These are phyloP conservation scores for Rhizophagus prolifer DNA, from an alignment of 192 early-diverging fungal genomes.

Conservation along the genomic window DNA sequence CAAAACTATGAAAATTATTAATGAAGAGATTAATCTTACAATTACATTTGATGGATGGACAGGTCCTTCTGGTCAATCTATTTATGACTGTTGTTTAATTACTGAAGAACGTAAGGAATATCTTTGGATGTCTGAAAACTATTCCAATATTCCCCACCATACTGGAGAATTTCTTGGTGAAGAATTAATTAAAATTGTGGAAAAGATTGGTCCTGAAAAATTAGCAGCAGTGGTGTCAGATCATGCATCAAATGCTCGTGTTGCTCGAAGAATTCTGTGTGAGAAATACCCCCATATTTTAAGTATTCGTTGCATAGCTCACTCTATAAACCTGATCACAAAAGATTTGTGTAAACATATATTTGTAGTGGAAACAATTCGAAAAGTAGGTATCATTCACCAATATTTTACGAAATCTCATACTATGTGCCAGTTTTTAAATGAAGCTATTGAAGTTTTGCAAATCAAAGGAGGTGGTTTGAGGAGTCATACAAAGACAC, in stretches of 20 bases:
- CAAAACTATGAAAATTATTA: neutral
- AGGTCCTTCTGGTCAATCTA: neutral
- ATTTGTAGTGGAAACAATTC: too few species aligned
- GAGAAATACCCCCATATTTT: neutral
- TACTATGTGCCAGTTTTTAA: neutral
- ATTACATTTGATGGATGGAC: neutral
- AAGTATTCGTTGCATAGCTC: neutral
- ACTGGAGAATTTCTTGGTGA: neutral
- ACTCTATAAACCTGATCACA: neutral
- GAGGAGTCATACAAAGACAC: too few species aligned
- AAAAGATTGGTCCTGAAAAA: neutral
- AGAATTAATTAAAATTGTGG: neutral
- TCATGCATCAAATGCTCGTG: neutral
- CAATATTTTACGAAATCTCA: neutral
- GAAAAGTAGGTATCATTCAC: too few species aligned
- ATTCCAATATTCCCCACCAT: neutral
- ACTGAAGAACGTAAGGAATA: neutral
- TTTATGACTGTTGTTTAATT: neutral
- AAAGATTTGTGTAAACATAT: neutral
- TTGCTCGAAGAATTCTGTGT: neutral
- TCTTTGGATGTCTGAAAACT: neutral
- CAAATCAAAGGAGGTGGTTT: too few species aligned
- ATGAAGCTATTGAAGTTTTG: neutral
- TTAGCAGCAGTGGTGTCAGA: neutral
- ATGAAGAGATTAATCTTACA: neutral